Evolutionary conservation across 2,329 filamentous ascomycete genomes (phyloP).

Genomic region (Trichoderma atrobrunneum): DNA sequence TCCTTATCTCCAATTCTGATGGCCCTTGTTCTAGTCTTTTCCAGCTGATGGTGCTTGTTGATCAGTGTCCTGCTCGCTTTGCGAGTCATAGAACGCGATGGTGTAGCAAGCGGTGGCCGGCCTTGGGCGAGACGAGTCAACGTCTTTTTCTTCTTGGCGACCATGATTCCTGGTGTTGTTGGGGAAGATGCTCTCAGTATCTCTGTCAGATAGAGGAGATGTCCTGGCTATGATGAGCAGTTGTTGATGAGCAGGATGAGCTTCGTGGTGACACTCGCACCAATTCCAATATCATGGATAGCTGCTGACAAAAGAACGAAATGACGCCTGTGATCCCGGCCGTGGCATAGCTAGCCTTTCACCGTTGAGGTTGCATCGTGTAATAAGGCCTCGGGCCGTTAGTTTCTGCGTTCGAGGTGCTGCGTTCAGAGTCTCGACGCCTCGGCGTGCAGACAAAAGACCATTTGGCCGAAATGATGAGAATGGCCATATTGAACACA

Average conservation of each 20-base stretch:
- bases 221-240: neutral
- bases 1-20: slow-evolving; percentile 49
- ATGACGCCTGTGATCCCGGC: neutral
- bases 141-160: slow-evolving; percentile 45
- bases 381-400: neutral
- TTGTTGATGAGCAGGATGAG: neutral
- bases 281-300: neutral
- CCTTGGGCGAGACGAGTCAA: slow-evolving; percentile 47
- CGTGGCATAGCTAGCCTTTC: neutral
- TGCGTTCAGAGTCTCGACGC: neutral
- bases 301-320: neutral
- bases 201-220: too few species aligned
- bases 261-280: neutral
- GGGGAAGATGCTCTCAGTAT: neutral
- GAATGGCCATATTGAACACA: slow-evolving; percentile 3
- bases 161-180: slow-evolving; percentile 37
- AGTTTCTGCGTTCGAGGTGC: neutral
- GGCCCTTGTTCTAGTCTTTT: slow-evolving; percentile 60
- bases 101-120: slow-evolving; percentile 54
- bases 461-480: neutral
- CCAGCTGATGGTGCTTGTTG: slow-evolving; percentile 62
- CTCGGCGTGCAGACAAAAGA: neutral
- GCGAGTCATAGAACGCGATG: slow-evolving; percentile 58
- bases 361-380: neutral
- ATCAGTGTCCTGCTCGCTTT: slow-evolving; percentile 64